Evolutionary conservation across 768 basidiomycete species (phyloP).

Genomic region (Hypholoma fasciculare): DNA sequence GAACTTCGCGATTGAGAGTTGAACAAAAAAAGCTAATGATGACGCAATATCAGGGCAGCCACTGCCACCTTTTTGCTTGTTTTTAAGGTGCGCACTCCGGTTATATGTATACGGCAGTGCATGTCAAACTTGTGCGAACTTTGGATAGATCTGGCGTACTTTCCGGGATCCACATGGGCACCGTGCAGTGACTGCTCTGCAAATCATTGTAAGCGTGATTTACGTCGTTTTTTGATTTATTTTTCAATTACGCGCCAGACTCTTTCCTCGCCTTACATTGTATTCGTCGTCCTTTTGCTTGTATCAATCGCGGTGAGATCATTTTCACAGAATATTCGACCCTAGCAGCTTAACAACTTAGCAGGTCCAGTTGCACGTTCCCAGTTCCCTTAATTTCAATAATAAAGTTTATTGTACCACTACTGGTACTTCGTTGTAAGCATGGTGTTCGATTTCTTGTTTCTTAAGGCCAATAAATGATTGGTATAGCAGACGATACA

Average conservation of each 20-base stretch:
- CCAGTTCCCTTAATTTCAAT: constrained; percentile 23
- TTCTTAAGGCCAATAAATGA: background rate
- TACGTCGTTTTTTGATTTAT: background rate
- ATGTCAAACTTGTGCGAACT: background rate
- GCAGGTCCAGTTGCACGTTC: constrained; percentile 19
- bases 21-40: background rate
- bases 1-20: background rate
- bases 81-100: constrained; percentile 20
- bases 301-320: constrained; percentile 36
- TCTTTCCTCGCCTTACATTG: constrained; percentile 32
- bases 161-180: constrained; percentile 17
- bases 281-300: constrained; percentile 41
- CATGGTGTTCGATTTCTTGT: background rate
- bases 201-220: no score
- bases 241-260: constrained; percentile 14
- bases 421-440: constrained; percentile 35
- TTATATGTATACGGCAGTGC: background rate
- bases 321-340: background rate
- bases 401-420: constrained; percentile 55
- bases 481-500: constrained; percentile 28
- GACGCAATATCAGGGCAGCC: constrained; percentile 18
- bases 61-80: constrained; percentile 24
- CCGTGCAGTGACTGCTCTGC: no score
- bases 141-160: constrained; percentile 22
- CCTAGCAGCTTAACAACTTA: background rate